These are phyloP conservation scores for Diacronema lutheri DNA, from an alignment of 78 protist species.

Conservation along the genomic window DNA sequence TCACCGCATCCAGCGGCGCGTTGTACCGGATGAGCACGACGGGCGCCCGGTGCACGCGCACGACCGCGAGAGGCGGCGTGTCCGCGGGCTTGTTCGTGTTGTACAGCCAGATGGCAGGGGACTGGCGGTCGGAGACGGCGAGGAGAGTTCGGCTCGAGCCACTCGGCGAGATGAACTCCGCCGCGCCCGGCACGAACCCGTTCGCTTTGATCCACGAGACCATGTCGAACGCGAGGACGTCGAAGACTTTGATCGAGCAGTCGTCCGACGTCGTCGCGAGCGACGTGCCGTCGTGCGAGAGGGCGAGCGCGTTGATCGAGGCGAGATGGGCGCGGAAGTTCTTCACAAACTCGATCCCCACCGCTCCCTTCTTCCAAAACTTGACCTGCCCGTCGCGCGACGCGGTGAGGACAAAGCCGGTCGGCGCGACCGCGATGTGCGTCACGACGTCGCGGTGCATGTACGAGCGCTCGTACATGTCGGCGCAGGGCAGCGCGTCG, in stretches of 20 bases:
- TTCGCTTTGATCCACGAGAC: slow-evolving; percentile 68
- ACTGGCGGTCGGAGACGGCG: not conserved
- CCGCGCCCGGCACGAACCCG: slow-evolving; percentile 45
- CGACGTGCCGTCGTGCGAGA: slow-evolving; percentile 61
- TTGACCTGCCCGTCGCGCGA: slow-evolving; percentile 85
- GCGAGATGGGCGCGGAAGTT: slow-evolving; percentile 79
- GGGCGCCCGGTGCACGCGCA: slow-evolving; percentile 37
- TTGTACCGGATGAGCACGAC: slow-evolving; percentile 43
- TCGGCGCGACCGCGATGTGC: slow-evolving; percentile 35
- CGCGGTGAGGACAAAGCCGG: slow-evolving; percentile 79
- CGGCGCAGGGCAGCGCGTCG: slow-evolving; percentile 62
- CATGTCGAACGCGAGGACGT: slow-evolving; percentile 82
- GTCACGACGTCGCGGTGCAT: slow-evolving; percentile 81
- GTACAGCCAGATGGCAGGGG: not conserved
- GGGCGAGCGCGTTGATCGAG: slow-evolving; percentile 38
- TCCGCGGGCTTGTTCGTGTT: not conserved
- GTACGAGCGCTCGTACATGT: slow-evolving; percentile 81
- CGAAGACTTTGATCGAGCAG: slow-evolving; percentile 74
- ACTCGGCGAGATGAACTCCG: not conserved
- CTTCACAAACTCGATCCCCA: slow-evolving; percentile 88
- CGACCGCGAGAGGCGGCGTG: not conserved
- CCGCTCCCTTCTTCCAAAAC: slow-evolving; percentile 87
- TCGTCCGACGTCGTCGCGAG: slow-evolving; percentile 67
- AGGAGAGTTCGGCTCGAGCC: not conserved
- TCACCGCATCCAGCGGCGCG: slow-evolving; percentile 7